Conservation (phyloP, 1,284 basidiomycete genomes). For the Boletellus deceptivus region DNA sequence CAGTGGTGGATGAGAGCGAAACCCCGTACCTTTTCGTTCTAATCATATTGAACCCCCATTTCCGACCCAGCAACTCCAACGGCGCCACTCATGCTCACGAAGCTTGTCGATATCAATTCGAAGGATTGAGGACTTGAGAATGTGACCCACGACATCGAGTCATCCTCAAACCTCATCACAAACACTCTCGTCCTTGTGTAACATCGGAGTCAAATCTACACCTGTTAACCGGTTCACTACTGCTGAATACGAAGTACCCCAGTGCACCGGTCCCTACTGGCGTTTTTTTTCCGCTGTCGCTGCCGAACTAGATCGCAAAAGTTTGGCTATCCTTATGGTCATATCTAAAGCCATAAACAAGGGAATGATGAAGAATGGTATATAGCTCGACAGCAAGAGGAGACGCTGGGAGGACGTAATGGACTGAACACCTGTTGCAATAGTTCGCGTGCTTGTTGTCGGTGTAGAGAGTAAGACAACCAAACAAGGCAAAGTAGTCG, state of each 20-base stretch:
- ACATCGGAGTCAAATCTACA: not conserved
- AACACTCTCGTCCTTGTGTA: too few species aligned
- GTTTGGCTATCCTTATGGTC: slow-evolving; percentile 40
- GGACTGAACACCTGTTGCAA: slow-evolving; percentile 35
- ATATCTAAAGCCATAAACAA: slow-evolving; percentile 74
- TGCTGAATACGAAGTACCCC: too few species aligned
- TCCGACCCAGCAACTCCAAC: too few species aligned
- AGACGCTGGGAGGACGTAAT: slow-evolving; percentile 45
- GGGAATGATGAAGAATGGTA: slow-evolving; percentile 75
- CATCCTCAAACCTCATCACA: too few species aligned
- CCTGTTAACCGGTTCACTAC: not conserved
- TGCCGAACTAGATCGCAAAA: slow-evolving; percentile 7
- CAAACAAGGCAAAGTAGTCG: slow-evolving; percentile 74
- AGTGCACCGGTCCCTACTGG: slow-evolving; percentile 5
- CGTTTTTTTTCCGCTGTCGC: slow-evolving; percentile 16
- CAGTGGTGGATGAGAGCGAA: too few species aligned
- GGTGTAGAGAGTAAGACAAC: slow-evolving; percentile 53
- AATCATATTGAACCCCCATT: too few species aligned
- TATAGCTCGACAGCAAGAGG: slow-evolving; percentile 67
- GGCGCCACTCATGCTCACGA: too few species aligned
- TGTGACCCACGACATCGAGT: too few species aligned
- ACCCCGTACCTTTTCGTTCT: too few species aligned
- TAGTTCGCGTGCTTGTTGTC: slow-evolving; percentile 32
- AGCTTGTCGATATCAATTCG: too few species aligned
- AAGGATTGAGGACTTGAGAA: too few species aligned